Base-by-base conservation (phyloP, 441 rosid species). In the Gossypium trilobum region DNA sequence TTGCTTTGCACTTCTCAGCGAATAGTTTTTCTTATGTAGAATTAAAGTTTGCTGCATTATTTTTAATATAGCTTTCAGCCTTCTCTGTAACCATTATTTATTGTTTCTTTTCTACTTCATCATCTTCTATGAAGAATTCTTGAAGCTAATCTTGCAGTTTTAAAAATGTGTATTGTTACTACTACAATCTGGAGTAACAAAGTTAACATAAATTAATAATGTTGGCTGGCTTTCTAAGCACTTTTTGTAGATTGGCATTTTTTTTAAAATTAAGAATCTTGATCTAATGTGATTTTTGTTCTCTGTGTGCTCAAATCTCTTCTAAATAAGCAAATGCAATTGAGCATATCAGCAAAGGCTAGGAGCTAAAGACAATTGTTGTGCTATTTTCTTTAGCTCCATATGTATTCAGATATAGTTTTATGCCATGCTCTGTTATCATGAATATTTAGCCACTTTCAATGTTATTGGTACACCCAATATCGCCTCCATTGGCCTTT, bases 361-460 rank as follows among this genome's bases (percentile, higher is more conserved):
- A 44, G 55, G 70, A 20, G 55, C 55, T 44, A 44, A 44, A 44
- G 5, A 13, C 36, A 46, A 46, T 46, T 46, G 2, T 46, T 22
- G 13, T 66, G 70, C 56, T n/a, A 22, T 66, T 48, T 25, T 66
- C 70, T 46, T 46, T n/a, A 23, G 20, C 14, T 46, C 13, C 20
- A 5, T 29, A 5, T n/a, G 20, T 25, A 46, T 6, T 46, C 5
- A 13, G 6, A 66, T 46, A 29, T 6, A 31, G 39, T 66, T 66
- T 19, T 46, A 66, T 22, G 70, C 9, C 36, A 23, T 66, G 39
- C 57, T 23, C 7, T 22, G 20, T 46, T 66, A 2, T 66, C 39
- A n/a, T 66, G 39, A 66, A 46, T 66, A 46, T 46, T 66, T 66
- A n/a, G 56, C 39, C 3, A 22, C 70, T 13, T 46, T 66, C 27